Conservation (phyloP, 2,329 filamentous ascomycete genomes). For the Cordyceps farinosa region DNA sequence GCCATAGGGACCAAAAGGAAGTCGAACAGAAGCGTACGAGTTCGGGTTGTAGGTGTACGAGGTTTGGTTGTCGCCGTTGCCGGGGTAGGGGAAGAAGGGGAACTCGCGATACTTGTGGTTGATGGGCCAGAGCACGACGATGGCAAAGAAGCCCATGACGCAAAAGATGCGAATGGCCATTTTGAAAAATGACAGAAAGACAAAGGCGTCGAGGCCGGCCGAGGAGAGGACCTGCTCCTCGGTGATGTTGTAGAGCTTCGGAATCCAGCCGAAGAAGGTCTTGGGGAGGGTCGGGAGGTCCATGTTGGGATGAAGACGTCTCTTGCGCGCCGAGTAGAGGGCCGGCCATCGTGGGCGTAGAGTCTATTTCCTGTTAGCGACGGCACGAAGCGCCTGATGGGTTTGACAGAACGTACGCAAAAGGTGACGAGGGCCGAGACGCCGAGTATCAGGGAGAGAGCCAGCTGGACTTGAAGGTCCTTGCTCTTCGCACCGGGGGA, state of each 20-base stretch:
- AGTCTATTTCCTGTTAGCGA: slow-evolving; percentile 47
- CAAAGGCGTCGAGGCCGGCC: slow-evolving; percentile 91
- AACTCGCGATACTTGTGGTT: slow-evolving; percentile 60
- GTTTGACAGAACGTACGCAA: slow-evolving; percentile 53
- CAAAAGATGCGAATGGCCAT: slow-evolving; percentile 84
- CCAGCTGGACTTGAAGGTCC: slow-evolving; percentile 61
- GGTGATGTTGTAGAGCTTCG: slow-evolving; percentile 75
- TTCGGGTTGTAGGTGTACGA: slow-evolving; percentile 10
- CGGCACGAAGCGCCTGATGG: neutral
- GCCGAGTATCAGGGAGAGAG: slow-evolving; percentile 68
- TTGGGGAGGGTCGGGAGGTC: slow-evolving; percentile 76
- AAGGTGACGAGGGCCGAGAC: slow-evolving; percentile 70
- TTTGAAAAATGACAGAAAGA: slow-evolving; percentile 93
- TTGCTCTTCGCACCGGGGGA: slow-evolving; percentile 28
- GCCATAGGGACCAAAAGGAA: slow-evolving; percentile 16
- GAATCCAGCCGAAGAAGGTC: slow-evolving; percentile 90
- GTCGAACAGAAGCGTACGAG: slow-evolving; percentile 18
- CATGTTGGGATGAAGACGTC: slow-evolving; percentile 57
- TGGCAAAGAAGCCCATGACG: slow-evolving; percentile 76
- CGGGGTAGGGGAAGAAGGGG: slow-evolving; percentile 3
- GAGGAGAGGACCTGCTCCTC: slow-evolving; percentile 87
- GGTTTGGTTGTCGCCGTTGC: slow-evolving; percentile 7
- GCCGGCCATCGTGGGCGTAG: slow-evolving; percentile 88
- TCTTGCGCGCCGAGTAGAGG: slow-evolving; percentile 85
- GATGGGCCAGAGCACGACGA: slow-evolving; percentile 78